phyloP scores from a whole-genome alignment of 441 rosid species.

The Cnidoscolus chayamansa region DNA sequence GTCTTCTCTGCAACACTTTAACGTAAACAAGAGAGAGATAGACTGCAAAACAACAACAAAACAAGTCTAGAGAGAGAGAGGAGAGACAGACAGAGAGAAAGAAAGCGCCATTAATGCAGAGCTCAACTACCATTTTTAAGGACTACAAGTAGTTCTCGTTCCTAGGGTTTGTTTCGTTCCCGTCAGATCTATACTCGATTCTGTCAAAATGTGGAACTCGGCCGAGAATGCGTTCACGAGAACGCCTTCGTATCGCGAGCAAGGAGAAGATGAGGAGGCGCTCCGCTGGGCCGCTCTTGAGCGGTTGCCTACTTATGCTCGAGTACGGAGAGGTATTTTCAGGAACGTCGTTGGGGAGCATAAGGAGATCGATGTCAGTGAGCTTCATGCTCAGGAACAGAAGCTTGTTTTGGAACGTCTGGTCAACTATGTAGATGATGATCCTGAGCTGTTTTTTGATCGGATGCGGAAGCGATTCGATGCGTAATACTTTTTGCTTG shows the following conservation, averaged over 20 bases:
- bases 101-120: conserved; percentile 54
- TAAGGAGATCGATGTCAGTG: conserved; percentile 62
- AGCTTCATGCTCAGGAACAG: conserved; percentile 68
- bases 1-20: conserved; percentile 33
- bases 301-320: conserved; percentile 73
- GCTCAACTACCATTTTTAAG: conserved; percentile 53
- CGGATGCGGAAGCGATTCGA: conserved; percentile 74
- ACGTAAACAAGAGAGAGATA: conserved; percentile 23
- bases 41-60: neutral
- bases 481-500: conserved; percentile 42
- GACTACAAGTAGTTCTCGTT: conserved; percentile 8
- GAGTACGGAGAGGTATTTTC: conserved; percentile 81
- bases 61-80: neutral
- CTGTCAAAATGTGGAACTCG: conserved; percentile 75
- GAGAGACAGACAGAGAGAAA: neutral
- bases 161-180: conserved; percentile 13
- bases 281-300: conserved; percentile 91
- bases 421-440: conserved; percentile 67
- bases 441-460: conserved; percentile 76
- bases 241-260: conserved; percentile 60
- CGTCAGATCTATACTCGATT: conserved; percentile 21
- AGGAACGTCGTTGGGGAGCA: conserved; percentile 57
- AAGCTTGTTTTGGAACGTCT: conserved; percentile 74
- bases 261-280: conserved; percentile 76
- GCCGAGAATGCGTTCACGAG: conserved; percentile 68